Base-by-base conservation (phyloP, 768 basidiomycete species). In the Cystoderma amianthinum region DNA sequence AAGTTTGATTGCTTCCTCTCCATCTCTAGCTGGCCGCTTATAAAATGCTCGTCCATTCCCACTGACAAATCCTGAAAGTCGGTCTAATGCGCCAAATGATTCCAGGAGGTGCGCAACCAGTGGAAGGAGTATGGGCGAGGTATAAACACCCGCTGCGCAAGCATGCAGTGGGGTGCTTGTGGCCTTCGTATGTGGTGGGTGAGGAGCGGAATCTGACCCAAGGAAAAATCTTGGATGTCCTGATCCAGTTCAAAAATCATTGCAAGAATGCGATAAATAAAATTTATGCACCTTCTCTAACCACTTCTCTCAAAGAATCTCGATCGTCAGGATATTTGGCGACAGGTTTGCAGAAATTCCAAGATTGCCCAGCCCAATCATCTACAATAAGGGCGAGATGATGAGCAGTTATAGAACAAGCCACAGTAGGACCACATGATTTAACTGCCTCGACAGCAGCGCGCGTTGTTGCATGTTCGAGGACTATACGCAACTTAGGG, bases 71-170 rank as follows among this genome's bases (percentile, higher is more conserved):
- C 73, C 79, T 51, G 82, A 73, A 5, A 99, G 68, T 55, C 74
- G 78, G 48, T 93, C 84, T 36, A 98, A 62, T 22, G 93, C 92
- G 13, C 80, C 85, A 46, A 92, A 90, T 4, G 86, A 82, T 46
- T 92, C 90, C 25, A 98, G 69, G 21, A 96, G 67, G 48, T 94
- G 82, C 0, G 95, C 93, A 1, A 88, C 80, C 11, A 98, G 72
- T 2, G 96, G 93, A 12, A 99, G 72, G 15, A 99, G 71, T 50
- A 95, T 83, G 3, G 93, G 86, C 3, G 88, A 90, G 1, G 96
- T 98, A 61, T 98, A 98, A 39, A 98, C 80, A 1, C 96, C 96
- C 7, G 96, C 96, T 1, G 96, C 94, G 61, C 96, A 99, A 13
- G 80, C 68, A 22, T 79, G 72, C 15, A 63, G 63, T 5, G 87